phyloP scores from a whole-genome alignment of 2,329 filamentous ascomycete species.

The Penicillium sumatraense region DNA sequence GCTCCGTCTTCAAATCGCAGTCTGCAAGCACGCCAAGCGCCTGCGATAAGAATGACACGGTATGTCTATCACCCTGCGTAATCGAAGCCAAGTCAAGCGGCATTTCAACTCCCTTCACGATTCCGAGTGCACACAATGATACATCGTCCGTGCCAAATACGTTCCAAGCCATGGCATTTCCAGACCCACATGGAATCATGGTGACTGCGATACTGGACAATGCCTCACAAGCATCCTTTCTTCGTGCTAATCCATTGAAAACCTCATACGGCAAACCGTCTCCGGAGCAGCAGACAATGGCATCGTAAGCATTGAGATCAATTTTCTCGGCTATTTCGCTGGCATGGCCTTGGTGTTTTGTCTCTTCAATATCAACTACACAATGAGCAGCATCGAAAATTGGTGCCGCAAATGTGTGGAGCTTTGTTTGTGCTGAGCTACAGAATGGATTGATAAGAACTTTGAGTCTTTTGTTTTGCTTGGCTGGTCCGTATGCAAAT shows the following conservation, averaged over 20 bases:
- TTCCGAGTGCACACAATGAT: slow-evolving; percentile 75
- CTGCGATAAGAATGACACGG: slow-evolving; percentile 88
- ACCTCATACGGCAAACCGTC: slow-evolving; percentile 92
- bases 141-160: slow-evolving; percentile 78
- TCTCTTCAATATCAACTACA: slow-evolving; percentile 72
- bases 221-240: slow-evolving; percentile 74
- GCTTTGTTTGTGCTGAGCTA: slow-evolving; percentile 75
- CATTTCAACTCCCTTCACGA: slow-evolving; percentile 84
- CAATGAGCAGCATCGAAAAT: slow-evolving; percentile 83
- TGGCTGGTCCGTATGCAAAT: slow-evolving; percentile 71
- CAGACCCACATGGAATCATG: slow-evolving; percentile 89
- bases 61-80: slow-evolving; percentile 76
- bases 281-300: slow-evolving; percentile 85
- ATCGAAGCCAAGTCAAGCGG: slow-evolving; percentile 85
- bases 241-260: slow-evolving; percentile 86
- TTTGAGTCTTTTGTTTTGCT: slow-evolving; percentile 76
- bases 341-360: slow-evolving; percentile 75
- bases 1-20: slow-evolving; percentile 84
- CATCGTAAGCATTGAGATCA: slow-evolving; percentile 80
- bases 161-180: slow-evolving; percentile 92
- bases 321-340: slow-evolving; percentile 75
- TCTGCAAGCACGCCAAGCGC: slow-evolving; percentile 89
- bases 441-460: slow-evolving; percentile 90
- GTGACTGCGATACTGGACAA: slow-evolving; percentile 78
- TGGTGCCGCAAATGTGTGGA: slow-evolving; percentile 75